Base-by-base conservation (phyloP, 163 green algal species). In the Scenedesmus sp. region DNA sequence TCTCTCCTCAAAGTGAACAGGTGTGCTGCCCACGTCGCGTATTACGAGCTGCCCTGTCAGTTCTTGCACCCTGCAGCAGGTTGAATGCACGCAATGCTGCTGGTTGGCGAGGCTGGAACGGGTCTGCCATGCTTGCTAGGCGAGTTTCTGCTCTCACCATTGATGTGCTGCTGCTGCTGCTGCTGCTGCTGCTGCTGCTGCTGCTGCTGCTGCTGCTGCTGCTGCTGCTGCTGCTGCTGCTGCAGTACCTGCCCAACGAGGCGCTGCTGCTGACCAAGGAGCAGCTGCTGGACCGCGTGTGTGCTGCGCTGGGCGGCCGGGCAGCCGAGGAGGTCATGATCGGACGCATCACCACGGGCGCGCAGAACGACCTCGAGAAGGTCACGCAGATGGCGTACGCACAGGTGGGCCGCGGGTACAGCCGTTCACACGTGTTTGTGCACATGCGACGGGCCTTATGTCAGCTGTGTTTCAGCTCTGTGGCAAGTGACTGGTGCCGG, bases 231-330 rank as follows among this genome's bases (percentile, higher is more conserved):
- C 49, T 56, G 49, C 1, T 51, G 3, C 40, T 68, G 13, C 30
- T 87, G 82, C 98, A 99, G 96, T 99, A 99, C 96, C 96, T 99
- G 83, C 98, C 98, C 49, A 99, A 98, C 89, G 98, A 99, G 92
- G 99, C 99, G 94, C 92, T 99, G 92, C 96, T 99, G 91, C 96
- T 98, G 92, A 99, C 98, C 4, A 97, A 95, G 92, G 96, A 99
- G 92, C 98, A 99, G 95, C 96, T 99, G 83, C 91, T 96, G 46
- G 98, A 99, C 95, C 98, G 99, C 94, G 98, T 97, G 72, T 99
- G 97, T 94, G 99, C 99, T 95, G 97, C 98, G 3, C 95, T 99
- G 37, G 98, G 98, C 26, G 98, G 98, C 4, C 96, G 98, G 0
- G 98, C 97, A 16, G 97, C 98, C 0, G 98, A 99, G 95, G 95